phyloP scores from a whole-genome alignment of 2,329 filamentous ascomycete genomes.

The Microcyclosporella mali region DNA sequence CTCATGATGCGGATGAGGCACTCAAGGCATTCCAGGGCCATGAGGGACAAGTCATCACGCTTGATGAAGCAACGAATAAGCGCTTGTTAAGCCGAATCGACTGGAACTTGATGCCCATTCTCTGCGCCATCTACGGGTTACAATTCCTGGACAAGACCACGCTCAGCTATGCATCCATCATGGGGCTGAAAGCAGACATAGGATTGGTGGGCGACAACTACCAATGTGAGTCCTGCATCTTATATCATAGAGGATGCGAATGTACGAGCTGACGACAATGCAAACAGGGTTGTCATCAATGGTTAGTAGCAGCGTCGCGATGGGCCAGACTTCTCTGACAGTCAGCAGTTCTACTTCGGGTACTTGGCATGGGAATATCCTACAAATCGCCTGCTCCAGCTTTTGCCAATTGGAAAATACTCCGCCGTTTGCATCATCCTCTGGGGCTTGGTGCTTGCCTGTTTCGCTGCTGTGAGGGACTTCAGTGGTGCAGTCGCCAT shows the following conservation, averaged over 20 bases:
- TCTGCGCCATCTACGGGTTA: constrained; percentile 53
- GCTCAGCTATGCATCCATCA: constrained; percentile 47
- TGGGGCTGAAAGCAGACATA: constrained; percentile 45
- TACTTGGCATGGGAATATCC: constrained; percentile 58
- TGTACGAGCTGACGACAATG: constrained; percentile 15
- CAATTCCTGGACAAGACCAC: constrained; percentile 58
- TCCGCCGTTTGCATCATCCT: constrained; percentile 58
- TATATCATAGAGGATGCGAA: constrained; percentile 36
- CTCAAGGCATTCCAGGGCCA: constrained; percentile 50
- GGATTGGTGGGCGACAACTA: constrained; percentile 46
- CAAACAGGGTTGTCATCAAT: constrained; percentile 34
- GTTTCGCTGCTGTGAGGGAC: constrained; percentile 57
- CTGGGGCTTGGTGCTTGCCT: constrained; percentile 56
- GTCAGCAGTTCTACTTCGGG: constrained; percentile 44
- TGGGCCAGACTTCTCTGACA: too few relatives aligned
- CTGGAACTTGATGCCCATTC: constrained; percentile 54
- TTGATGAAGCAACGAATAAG: constrained; percentile 53
- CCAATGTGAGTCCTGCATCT: constrained; percentile 46
- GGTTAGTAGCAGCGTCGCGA: background rate
- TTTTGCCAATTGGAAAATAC: constrained; percentile 60
- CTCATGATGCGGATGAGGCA: constrained; percentile 55
- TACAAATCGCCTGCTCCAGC: constrained; percentile 58
- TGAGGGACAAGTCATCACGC: constrained; percentile 46
- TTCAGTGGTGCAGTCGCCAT: constrained; percentile 58
- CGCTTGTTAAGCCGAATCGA: constrained; percentile 57